These are phyloP conservation scores for Paramarasmius palmivorus DNA, from an alignment of 1,284 basidiomycete species.

Conservation along the genomic window DNA sequence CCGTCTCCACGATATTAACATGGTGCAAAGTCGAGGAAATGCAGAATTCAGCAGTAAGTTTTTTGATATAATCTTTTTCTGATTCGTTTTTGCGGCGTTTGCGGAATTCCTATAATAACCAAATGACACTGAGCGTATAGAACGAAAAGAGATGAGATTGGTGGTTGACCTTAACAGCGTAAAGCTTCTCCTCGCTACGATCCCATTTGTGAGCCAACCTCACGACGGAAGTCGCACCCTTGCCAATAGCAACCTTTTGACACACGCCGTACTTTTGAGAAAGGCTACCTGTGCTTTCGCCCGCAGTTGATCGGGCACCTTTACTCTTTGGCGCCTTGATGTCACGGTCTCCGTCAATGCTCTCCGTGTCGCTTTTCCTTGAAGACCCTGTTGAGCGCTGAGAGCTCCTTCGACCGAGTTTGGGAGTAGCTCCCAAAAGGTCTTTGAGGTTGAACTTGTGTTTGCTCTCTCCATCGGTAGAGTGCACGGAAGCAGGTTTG, in stretches of 20 bases:
- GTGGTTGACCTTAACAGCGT: constrained; percentile 90
- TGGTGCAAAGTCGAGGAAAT: constrained; percentile 98
- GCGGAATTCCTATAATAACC: constrained; percentile 79
- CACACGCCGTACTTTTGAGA: constrained; percentile 96
- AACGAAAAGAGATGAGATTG: constrained; percentile 6
- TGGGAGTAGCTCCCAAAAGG: constrained; percentile 68
- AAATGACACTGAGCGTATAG: constrained; percentile 2
- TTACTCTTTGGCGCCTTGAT: constrained; percentile 23
- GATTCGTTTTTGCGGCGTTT: constrained; percentile 98
- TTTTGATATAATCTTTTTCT: constrained; percentile 99
- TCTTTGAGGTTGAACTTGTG: constrained; percentile 86
- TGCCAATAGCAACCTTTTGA: constrained; percentile 95
- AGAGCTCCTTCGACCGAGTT: constrained; percentile 71
- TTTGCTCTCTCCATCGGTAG: constrained; percentile 51
- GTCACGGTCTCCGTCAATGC: constrained; percentile 34
- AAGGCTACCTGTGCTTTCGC: constrained; percentile 64
- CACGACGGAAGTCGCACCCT: constrained; percentile 96
- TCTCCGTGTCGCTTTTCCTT: constrained; percentile 70
- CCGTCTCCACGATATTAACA: constrained; percentile 96
- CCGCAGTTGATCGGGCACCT: constrained; percentile 50
- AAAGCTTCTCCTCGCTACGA: constrained; percentile 94
- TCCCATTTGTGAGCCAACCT: constrained; percentile 99
- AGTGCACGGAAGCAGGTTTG: constrained; percentile 53
- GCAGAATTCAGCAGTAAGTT: constrained; percentile 98
- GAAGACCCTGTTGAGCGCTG: constrained; percentile 67